Percentiles rank a stretch among this genome's conserved stretches.
These are phyloP conservation scores for Bisporella sp. DNA, from an alignment of 2,329 filamentous ascomycete species.

Conservation along the genomic window DNA sequence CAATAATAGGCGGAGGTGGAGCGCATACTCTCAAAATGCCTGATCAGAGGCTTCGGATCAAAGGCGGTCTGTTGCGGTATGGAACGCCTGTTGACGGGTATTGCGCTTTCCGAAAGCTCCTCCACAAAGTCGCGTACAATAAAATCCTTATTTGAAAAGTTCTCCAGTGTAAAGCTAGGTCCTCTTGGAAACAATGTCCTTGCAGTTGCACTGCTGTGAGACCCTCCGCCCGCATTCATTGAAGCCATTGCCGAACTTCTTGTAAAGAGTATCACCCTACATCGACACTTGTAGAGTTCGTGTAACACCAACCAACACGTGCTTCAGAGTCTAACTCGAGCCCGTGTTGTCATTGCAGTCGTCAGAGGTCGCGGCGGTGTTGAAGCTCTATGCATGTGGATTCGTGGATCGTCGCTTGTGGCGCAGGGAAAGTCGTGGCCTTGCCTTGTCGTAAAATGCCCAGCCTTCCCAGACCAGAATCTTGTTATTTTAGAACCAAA, in stretches of 20 bases:
- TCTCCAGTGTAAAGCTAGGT: constrained; percentile 79
- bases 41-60: constrained; percentile 93
- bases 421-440: too few relatives aligned
- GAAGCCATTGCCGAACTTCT: constrained; percentile 19
- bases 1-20: not conserved
- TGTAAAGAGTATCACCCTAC: not conserved
- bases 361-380: too few relatives aligned
- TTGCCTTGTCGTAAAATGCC: too few relatives aligned
- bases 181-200: constrained; percentile 64
- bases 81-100: constrained; percentile 74
- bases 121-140: constrained; percentile 98
- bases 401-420: too few relatives aligned
- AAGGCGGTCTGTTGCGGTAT: constrained; percentile 60
- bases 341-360: too few relatives aligned
- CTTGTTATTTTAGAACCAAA: too few relatives aligned
- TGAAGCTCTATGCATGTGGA: too few relatives aligned
- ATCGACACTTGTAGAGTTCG: too few relatives aligned
- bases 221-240: constrained; percentile 8
- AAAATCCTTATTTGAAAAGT: constrained; percentile 85
- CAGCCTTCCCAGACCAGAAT: too few relatives aligned
- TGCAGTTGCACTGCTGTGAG: constrained; percentile 10
- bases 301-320: too few relatives aligned
- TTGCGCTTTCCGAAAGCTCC: constrained; percentile 76
- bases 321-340: too few relatives aligned
- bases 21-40: constrained; percentile 73